A percentile compares a stretch with the other conserved stretches of the same genome.
Conservation (phyloP, 352 stramenopile species). For the Phytopythium montanum region DNA sequence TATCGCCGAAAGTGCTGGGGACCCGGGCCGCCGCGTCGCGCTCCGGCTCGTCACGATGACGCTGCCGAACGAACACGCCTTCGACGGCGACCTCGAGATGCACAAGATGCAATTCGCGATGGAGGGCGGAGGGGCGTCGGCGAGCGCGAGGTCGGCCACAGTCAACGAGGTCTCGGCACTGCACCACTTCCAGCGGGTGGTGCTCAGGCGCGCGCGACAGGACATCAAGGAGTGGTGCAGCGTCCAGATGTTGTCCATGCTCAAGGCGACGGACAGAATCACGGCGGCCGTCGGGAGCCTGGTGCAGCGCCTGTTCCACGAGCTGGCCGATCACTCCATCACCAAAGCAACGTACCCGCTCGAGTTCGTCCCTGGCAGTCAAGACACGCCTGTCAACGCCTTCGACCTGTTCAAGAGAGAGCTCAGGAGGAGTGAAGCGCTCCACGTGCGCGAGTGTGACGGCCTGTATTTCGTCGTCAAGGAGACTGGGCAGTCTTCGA, state of each 20-base stretch:
- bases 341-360: conserved; percentile 71
- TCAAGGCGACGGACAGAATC: conserved; percentile 58
- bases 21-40: conserved; percentile 39
- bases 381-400: conserved; percentile 55
- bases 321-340: conserved; percentile 49
- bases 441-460: conserved; percentile 53
- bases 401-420: conserved; percentile 66
- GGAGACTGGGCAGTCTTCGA: conserved; percentile 1
- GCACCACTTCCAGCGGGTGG: conserved; percentile 71
- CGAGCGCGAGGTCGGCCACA: conserved; percentile 13
- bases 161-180: conserved; percentile 44
- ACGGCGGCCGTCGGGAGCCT: conserved; percentile 61
- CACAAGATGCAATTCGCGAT: conserved; percentile 56
- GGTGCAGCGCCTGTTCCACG: conserved; percentile 70
- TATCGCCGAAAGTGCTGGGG: conserved; percentile 55
- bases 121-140: conserved; percentile 19
- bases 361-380: conserved; percentile 56
- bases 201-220: conserved; percentile 57
- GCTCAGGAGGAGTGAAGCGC: conserved; percentile 32
- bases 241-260: conserved; percentile 75
- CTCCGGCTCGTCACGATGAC: conserved; percentile 78
- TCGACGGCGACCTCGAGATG: conserved; percentile 34
- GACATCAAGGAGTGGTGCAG: conserved; percentile 86
- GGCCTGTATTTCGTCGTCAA: conserved; percentile 73
- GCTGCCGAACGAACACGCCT: conserved; percentile 65